These are phyloP conservation scores for Ustilago esculenta DNA, from an alignment of 1,284 basidiomycete species.

Conservation along the genomic window DNA sequence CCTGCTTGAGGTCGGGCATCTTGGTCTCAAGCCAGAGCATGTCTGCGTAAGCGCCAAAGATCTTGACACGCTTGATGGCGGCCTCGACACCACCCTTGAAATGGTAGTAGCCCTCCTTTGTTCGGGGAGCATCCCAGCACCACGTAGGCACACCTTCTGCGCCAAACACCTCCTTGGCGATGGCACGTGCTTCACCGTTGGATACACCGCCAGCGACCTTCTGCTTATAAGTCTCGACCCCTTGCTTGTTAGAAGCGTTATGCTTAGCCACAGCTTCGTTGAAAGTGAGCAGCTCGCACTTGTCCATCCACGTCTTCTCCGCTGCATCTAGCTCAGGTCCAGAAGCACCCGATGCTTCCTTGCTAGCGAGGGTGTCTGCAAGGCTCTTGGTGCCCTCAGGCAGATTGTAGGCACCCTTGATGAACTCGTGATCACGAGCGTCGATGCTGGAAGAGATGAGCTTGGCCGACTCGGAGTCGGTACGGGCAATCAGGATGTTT, in stretches of 20 bases:
- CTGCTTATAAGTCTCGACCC: slow-evolving; percentile 70
- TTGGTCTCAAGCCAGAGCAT: slow-evolving; percentile 80
- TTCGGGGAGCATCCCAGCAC: slow-evolving; percentile 92
- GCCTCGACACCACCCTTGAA: slow-evolving; percentile 84
- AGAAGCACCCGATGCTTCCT: slow-evolving; percentile 55
- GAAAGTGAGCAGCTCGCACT: slow-evolving; percentile 74
- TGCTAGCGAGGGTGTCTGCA: slow-evolving; percentile 60
- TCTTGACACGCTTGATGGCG: slow-evolving; percentile 82
- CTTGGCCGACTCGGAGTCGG: slow-evolving; percentile 89
- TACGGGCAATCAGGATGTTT: slow-evolving; percentile 88
- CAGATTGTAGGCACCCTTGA: slow-evolving; percentile 65
- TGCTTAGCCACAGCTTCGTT: slow-evolving; percentile 76
- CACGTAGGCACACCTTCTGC: slow-evolving; percentile 74
- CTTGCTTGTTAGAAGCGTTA: slow-evolving; percentile 66
- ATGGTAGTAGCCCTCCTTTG: slow-evolving; percentile 90
- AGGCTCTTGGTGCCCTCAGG: slow-evolving; percentile 54
- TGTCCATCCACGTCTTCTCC: slow-evolving; percentile 66
- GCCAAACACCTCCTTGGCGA: slow-evolving; percentile 79
- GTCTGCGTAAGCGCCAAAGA: slow-evolving; percentile 73
- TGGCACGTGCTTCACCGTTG: slow-evolving; percentile 76
- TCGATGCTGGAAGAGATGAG: slow-evolving; percentile 87
- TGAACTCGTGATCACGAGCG: slow-evolving; percentile 73
- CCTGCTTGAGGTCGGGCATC: slow-evolving; percentile 81
- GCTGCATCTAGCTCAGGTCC: slow-evolving; percentile 60
- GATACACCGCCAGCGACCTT: slow-evolving; percentile 77